Base-by-base conservation (phyloP, 164 flowering plant species). In the Tetracentron sinense region DNA sequence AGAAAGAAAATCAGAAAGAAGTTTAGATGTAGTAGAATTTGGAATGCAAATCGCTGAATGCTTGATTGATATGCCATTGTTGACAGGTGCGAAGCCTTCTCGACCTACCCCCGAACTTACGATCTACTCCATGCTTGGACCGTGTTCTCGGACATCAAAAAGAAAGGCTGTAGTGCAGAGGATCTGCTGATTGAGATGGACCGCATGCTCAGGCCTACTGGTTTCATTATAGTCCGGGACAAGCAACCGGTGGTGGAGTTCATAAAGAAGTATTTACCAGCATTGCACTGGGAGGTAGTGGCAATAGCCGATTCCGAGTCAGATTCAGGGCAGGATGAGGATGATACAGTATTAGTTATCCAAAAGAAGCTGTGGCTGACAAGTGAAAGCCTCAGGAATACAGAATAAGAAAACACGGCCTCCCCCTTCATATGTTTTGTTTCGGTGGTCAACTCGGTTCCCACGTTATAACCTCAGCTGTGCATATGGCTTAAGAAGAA, bases 101-200 rank as follows among this genome's bases (percentile, higher is more conserved):
- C 95, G 15, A 88, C 88, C 5, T 88, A 90, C 67, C 97, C 97
- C 5, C 64, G 95, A 35, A 88, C 97, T 0, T 90, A 90, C 21
- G 95, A 90, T 72, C 82, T 90, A 26, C 85, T 90, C 56, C 97
- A 90, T 66, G 95, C 92, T 35, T 83, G 90, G 95, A 81, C 73
- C 12, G 76, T 86, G 29, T 77, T 88, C 64, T 82, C 92, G 1
- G 90, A 88, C 67, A 77, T 86, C 0, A 82, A 80, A 70, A 83
- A 65, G 77, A 90, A 86, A 71, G 87, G 82, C 35, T 90, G 97
- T 67, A 78, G 97, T 67, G 75, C 64, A 0, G 90, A 86, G 71
- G 97, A 90, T 77, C 73, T 88, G 21, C 69, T 88, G 26, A 38
- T 88, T 1, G 92, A 90, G 74, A 86, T 90, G 79, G 95, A 90